Conservation (phyloP, 345 rosid species). For the Tarenaya hassleriana region DNA sequence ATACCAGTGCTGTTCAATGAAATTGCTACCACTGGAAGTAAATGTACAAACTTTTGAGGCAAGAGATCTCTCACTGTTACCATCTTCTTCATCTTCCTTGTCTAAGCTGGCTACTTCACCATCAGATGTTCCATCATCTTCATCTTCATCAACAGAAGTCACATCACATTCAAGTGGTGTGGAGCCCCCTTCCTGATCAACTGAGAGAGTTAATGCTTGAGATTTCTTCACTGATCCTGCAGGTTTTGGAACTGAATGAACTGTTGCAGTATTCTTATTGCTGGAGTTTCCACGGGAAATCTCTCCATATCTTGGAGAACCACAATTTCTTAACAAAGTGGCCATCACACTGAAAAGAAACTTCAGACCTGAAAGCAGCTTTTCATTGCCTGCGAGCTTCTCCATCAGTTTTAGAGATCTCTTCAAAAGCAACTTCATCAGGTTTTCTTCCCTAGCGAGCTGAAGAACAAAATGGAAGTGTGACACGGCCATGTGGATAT, state of each 20-base stretch:
- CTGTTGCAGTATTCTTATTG: constrained; percentile 33
- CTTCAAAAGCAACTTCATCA: constrained; percentile 59
- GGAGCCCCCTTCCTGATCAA: constrained; percentile 69
- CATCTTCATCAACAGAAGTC: constrained; percentile 92
- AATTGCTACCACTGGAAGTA: constrained; percentile 97
- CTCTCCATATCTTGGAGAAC: constrained; percentile 39
- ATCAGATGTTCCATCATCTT: constrained; percentile 99
- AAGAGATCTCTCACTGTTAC: constrained; percentile 77
- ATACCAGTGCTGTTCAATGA: constrained; percentile 99
- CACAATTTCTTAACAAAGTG: constrained; percentile 56
- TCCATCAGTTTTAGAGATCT: constrained; percentile 63
- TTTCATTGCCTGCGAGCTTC: constrained; percentile 63
- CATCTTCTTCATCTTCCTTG: constrained; percentile 93
- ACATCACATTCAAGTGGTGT: constrained; percentile 84
- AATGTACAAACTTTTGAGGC: constrained; percentile 96
- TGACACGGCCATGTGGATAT: constrained; percentile 63
- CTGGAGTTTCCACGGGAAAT: constrained; percentile 44
- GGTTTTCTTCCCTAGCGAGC: constrained; percentile 61
- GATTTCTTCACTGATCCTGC: constrained; percentile 63
- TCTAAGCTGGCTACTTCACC: constrained; percentile 96
- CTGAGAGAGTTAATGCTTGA: constrained; percentile 56
- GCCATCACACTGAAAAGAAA: constrained; percentile 81
- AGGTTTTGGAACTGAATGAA: constrained; percentile 47
- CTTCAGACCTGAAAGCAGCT: constrained; percentile 68
- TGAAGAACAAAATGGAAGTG: constrained; percentile 75